Evolutionary conservation across 495 filamentous ascomycete species (phyloP), one percentile per base, ranked within the genome.

Genomic region (Parathielavia appendiculata): DNA sequence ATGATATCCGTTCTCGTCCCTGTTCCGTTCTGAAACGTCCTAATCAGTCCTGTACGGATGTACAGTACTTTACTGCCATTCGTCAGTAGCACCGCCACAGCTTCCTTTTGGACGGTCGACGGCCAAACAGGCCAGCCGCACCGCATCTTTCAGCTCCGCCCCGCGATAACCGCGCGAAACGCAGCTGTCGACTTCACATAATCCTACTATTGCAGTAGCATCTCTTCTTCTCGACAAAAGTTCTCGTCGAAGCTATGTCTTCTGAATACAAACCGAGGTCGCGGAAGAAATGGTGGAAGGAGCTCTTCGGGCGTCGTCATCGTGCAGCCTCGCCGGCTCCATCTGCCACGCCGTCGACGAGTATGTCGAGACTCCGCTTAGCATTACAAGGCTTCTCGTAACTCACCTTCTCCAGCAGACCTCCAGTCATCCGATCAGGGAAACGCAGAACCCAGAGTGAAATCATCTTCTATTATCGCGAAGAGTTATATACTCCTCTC

Each of bases 361-460:
- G 56, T 58, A 52, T 44, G 56, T 58, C 17, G 38, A 52, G 48
- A 48, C 48, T 52, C 39, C n/a, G 43, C 32, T 20, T 23, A 17
- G 43, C 7, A 38, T 48, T 2, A 20, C 38, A 59, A 45, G 51
- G 43, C 50, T 54, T 49, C 41, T 46, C 22, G 43, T 49, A 57
- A 40, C 47, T 52, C 13, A 52, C 44, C 36, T 52, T 46, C 34
- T 53, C 32, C 47, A 48, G 30, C 48, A 56, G 52, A 54, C 20
- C 16, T 50, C 44, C 30, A 9, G 22, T 23, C 38, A 38, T 50
- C 57, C 36, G 51, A 60, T 46, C 46, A 44, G 54, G 41, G 40
- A 61, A 36, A 30, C n/a, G 16, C 59, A 61, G 43, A 59, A 40
- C n/a, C 49, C 49, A 22, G 43, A 48, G 41, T 50, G 41, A 49